Evolutionary conservation across 345 rosid genomes (phyloP), one percentile per base, ranked within the genome.

Genomic region (Gossypium herbaceum): DNA sequence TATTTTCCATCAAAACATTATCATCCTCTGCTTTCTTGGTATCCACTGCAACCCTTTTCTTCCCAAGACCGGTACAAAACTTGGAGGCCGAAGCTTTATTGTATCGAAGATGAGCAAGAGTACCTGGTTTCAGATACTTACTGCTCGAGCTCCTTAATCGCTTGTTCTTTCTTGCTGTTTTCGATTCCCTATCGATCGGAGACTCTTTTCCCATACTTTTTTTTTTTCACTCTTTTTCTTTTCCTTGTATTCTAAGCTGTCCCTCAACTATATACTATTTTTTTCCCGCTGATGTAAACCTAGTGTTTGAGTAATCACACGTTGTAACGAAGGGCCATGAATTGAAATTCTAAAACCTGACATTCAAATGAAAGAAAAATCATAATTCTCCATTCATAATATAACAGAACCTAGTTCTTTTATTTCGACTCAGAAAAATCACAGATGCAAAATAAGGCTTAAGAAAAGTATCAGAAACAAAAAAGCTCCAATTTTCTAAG

Each of bases 121-220:
- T 86, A 57, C 97, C 94, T 1, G 98, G 95, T 76, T 91, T 94
- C 82, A 94, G 79, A 82, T 89, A 92, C 80, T 78, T 92, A 52
- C 77, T 81, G 76, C 81, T 78, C 0, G 95, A 87, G 56, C 81
- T 81, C 78, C 87, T 82, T 75, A 80, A 75, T 41, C 89, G 86
- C 81, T 86, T 86, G 68, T 83, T 91, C 76, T 88, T 90, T 74
- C 82, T 82, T 0, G 91, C 52, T 16, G 78, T 81, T 75, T 79
- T 90, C 0, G 72, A 74, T 66, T 75, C 76, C 68, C 88, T 68
- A 9, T 88, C 92, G 54, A 85, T 86, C 0, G 89, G 86, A 10
- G 90, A 88, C 65, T 88, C 88, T 84, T 91, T 94, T 43, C 94
- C 93, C 98, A 92, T 91, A 1, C 2, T 59, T 44, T 20, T 22